Base-by-base conservation (phyloP, 768 basidiomycete species). In the Chalciporus sphaerocephalus region DNA sequence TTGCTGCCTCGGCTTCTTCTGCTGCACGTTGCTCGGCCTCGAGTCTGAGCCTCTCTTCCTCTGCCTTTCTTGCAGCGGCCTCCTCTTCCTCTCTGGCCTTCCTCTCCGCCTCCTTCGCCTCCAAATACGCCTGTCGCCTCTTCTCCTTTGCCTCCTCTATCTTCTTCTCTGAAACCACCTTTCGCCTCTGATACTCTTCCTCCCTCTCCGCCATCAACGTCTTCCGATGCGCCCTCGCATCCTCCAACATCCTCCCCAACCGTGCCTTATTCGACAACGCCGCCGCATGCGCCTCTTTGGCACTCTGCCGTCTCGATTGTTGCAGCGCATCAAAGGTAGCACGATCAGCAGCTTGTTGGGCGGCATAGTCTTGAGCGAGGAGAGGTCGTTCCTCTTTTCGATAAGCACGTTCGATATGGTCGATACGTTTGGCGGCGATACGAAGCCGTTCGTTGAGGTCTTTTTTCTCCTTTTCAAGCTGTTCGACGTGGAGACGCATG, bases 381-480 rank as follows among this genome's bases (percentile, higher is more conserved):
- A 98, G 74, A 0, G 93, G 87, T 6, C 83, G 78, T 62, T 98
- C 95, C 39, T 92, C 93, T 65, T 92, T 92, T 55, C 95, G 86
- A 69, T 85, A 89, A 1, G 94, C 93, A 43, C 93, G 91, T 69
- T 98, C 95, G 63, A 88, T 64, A 69, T 99, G 95, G 61, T 98
- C 96, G 56, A 97, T 79, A 20, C 93, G 86, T 70, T 98, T 98
- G 28, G 83, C 64, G 35, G 85, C 76, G 53, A 94, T 80, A 18
- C 92, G 84, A 38, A 95, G 75, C 17, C 87, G 79, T 57, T 92
- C 88, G 46, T 75, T 77, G 52, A 90, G 73, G 54, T 92, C 88
- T 57, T 81, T 85, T 76, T 93, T 95, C 71, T 98, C 94, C 71
- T 95, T 96, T 71, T 96, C 96, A 36, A 97, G 76, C 61, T 97